Conservation (phyloP, 257 asterid species). For the Solanum piurae region DNA sequence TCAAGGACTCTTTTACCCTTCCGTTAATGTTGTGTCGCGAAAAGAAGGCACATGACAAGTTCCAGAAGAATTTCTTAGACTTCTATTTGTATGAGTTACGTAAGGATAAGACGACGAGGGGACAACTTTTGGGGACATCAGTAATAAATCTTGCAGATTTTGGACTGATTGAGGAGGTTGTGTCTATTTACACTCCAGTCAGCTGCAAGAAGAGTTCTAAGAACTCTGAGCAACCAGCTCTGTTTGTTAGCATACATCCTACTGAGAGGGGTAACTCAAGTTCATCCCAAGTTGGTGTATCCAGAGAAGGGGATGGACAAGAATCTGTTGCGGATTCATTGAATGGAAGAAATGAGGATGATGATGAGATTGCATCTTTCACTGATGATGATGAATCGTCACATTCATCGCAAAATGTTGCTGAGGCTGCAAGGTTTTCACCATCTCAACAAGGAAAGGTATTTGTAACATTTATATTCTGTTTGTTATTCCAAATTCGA, state of each 20-base stretch:
- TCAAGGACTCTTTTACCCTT: constrained; percentile 55
- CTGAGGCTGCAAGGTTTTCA: constrained; percentile 39
- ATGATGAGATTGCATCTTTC: constrained; percentile 35
- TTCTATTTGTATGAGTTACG: constrained; percentile 65
- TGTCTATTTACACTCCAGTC: constrained; percentile 39
- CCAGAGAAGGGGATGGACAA: constrained; percentile 45
- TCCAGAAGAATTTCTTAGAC: constrained; percentile 56
- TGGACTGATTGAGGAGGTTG: constrained; percentile 40
- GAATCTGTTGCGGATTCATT: constrained; percentile 28
- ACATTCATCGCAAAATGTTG: constrained; percentile 56
- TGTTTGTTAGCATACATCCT: constrained; percentile 48
- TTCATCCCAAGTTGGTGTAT: constrained; percentile 44
- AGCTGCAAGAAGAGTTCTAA: constrained; percentile 53
- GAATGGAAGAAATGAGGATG: constrained; percentile 17
- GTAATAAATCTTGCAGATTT: constrained; percentile 62
- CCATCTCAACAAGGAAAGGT: constrained; percentile 68
- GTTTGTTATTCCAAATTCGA: not conserved
- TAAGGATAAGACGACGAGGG: constrained; percentile 53
- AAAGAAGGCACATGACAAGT: constrained; percentile 38
- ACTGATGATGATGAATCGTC: constrained; percentile 66
- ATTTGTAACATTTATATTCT: not conserved
- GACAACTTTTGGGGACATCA: constrained; percentile 59
- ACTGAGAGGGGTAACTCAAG: constrained; percentile 46
- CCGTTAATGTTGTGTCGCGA: constrained; percentile 36
- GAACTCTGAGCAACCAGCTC: constrained; percentile 34